Evolutionary conservation across 139 green algal species (phyloP).

Genomic region (Tetraselmis chui): DNA sequence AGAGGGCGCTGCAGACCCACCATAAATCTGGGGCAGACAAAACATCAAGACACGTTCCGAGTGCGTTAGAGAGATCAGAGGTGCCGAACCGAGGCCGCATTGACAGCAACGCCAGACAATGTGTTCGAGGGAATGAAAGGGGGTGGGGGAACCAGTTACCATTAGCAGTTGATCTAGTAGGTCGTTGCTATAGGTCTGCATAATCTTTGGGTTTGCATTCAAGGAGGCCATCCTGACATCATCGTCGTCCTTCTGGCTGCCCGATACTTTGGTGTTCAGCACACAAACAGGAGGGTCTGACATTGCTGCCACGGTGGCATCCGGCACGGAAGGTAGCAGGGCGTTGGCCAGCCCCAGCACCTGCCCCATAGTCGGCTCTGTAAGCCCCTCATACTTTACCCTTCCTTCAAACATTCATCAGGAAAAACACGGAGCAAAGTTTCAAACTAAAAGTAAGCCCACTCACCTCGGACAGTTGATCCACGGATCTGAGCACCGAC

Average conservation of each 20-base stretch:
- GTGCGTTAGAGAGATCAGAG: too few species aligned
- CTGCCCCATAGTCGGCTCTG: too few species aligned
- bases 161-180: slow-evolving; percentile 73
- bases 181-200: slow-evolving; percentile 48
- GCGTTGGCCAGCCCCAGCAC: slow-evolving; percentile 63
- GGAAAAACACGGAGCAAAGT: too few species aligned
- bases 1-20: slow-evolving; percentile 39
- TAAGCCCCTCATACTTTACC: too few species aligned
- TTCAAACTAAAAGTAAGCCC: too few species aligned
- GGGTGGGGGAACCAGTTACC: too few species aligned
- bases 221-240: slow-evolving; percentile 20
- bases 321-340: slow-evolving; percentile 71
- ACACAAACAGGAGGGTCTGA: slow-evolving; percentile 24
- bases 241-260: slow-evolving; percentile 2
- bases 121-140: too few species aligned
- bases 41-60: too few species aligned
- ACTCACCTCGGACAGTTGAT: slow-evolving; percentile 55
- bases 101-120: too few species aligned
- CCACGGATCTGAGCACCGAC: slow-evolving; percentile 53
- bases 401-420: too few species aligned
- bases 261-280: slow-evolving; percentile 52
- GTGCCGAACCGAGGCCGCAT: too few species aligned
- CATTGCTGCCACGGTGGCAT: slow-evolving; percentile 42
- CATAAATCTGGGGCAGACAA: slow-evolving; percentile 45
- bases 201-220: slow-evolving; percentile 39